Base-by-base conservation (phyloP, 1,139 yeast species). In the Ogataea hybrid region DNA sequence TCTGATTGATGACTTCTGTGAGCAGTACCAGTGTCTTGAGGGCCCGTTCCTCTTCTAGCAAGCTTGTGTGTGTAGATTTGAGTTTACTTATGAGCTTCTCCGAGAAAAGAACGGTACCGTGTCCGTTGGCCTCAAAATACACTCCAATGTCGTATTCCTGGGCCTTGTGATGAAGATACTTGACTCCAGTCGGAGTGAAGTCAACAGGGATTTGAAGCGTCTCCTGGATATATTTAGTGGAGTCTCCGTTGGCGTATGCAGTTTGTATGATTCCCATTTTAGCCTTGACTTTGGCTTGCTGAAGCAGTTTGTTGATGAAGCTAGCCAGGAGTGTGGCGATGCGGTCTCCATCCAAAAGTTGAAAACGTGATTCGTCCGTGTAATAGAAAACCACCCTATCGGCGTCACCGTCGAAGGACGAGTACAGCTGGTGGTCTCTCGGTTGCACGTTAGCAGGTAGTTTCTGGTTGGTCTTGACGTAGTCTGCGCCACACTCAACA, bases 51-150 rank as follows among this genome's bases (percentile, higher is more conserved):
- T 59, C 46, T 46, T 65, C 63, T 10, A 48, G 55, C 39, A 63
- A 62, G 20, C 65, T 61, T 31, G 61, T 56, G 6, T 28, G 14
- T 21, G 42, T 35, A 4, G 29, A 15, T 2, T 42, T 39, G 25
- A 60, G 43, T 10, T 37, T 35, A 27, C 57, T 62, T 50, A 70
- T 75, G 43, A 75, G 87, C 15, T 73, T 73, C 0, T 76, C 72
- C 6, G 86, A 78, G 60, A 92, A 94, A 16, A 89, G 69, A 4
- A 92, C 95, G 0, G 99, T 94, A 11, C 99, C 99, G 58, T 92
- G 99, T n/a, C 99, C 99, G 60, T 92, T 92, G 40, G 99, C 98
- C 69, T 92, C 99, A 57, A 92, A 92, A 65, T 94, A 92, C 17
- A 92, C 81, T 18, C 98, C 98, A 50, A 92, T 75, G 58, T 89